phyloP scores from a whole-genome alignment of 176 grass and related monocot genomes.

The Zoysia japonica region DNA sequence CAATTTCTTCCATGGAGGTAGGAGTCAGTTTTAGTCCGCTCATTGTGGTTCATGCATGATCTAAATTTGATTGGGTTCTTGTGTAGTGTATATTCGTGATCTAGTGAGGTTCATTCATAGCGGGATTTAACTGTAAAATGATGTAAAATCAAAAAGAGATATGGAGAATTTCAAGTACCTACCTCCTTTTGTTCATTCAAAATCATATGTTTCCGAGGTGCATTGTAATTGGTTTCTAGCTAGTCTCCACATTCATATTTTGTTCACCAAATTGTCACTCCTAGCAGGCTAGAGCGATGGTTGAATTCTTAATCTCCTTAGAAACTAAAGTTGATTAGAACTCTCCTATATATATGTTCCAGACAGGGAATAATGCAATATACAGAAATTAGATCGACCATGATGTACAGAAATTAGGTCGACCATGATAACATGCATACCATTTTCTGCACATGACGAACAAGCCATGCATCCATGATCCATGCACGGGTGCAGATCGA shows the following conservation, averaged over 20 bases:
- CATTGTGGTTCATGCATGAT: not conserved
- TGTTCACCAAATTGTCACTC: not conserved
- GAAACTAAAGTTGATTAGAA: not conserved
- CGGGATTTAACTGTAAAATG: not conserved
- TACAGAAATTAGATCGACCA: not conserved
- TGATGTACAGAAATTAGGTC: not conserved
- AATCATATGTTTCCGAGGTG: not conserved
- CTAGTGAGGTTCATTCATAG: not conserved
- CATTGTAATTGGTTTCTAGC: not conserved
- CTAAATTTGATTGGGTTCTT: not conserved
- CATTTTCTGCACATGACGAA: not conserved
- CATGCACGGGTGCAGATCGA: conserved; percentile 15
- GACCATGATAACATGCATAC: not conserved
- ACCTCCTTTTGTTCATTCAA: not conserved
- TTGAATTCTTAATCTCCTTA: not conserved
- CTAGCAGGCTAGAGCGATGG: not conserved
- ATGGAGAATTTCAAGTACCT: not conserved
- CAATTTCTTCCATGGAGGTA: conserved; percentile 49
- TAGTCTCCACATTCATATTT: not conserved
- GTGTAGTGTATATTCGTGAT: not conserved
- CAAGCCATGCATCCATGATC: not conserved
- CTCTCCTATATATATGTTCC: not conserved
- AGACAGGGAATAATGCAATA: not conserved
- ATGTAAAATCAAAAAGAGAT: not conserved
- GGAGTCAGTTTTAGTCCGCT: not conserved